phyloP scores from a whole-genome alignment of 2,329 filamentous ascomycete genomes.

The Pseudocercospora macadamiae region DNA sequence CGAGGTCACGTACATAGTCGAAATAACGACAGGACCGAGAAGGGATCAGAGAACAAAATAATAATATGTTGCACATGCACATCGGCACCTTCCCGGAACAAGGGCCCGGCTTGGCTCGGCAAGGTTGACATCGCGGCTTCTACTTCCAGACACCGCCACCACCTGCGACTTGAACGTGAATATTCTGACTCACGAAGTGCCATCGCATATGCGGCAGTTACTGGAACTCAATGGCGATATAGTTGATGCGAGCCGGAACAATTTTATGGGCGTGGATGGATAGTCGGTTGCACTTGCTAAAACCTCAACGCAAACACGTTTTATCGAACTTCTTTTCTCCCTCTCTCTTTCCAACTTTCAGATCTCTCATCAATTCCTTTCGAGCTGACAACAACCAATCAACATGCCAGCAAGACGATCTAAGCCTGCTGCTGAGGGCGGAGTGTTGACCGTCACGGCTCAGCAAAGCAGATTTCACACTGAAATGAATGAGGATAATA shows the following conservation, averaged over 20 bases:
- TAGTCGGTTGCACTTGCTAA: too few relatives aligned
- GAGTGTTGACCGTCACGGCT: constrained; percentile 23
- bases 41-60: background rate
- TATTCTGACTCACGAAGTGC: background rate
- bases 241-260: too few relatives aligned
- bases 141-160: constrained; percentile 5
- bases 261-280: too few relatives aligned
- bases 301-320: too few relatives aligned
- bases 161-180: background rate
- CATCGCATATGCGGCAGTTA: background rate
- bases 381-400: too few relatives aligned
- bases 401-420: too few relatives aligned
- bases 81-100: background rate
- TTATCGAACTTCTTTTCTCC: too few relatives aligned
- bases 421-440: too few relatives aligned
- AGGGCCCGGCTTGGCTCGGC: background rate
- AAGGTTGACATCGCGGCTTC: background rate
- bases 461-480: constrained; percentile 32
- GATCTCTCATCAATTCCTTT: too few relatives aligned
- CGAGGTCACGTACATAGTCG: background rate
- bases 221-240: background rate
- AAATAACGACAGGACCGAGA: background rate
- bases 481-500: constrained; percentile 29
- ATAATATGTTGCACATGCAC: background rate
- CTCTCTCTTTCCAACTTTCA: too few relatives aligned